These are phyloP conservation scores for Furcasterigmium furcatum DNA, from an alignment of 2,329 filamentous ascomycete genomes.

Conservation along the genomic window DNA sequence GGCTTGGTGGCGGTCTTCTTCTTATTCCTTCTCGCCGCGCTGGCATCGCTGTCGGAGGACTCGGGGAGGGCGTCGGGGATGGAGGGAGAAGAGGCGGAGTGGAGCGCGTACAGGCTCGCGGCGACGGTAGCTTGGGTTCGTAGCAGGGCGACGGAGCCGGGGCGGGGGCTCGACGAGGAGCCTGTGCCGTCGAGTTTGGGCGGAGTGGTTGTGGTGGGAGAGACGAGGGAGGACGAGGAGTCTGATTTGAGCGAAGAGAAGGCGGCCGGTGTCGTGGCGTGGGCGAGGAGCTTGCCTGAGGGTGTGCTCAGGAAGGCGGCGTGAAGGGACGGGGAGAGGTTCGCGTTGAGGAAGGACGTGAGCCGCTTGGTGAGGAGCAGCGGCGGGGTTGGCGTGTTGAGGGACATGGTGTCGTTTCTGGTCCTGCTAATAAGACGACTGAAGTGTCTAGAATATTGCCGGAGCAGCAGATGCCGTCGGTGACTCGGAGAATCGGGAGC, in stretches of 20 bases:
- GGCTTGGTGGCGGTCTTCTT: conserved; percentile 20
- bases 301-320: conserved; percentile 58
- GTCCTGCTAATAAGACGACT: too few relatives aligned
- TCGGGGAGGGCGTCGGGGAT: conserved; percentile 37
- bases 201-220: background rate
- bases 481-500: too few relatives aligned
- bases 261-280: conserved; percentile 45
- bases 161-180: background rate
- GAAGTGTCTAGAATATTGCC: too few relatives aligned
- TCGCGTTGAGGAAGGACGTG: conserved; percentile 56
- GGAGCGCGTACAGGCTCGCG: conserved; percentile 57
- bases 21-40: conserved; percentile 12
- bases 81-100: conserved; percentile 40
- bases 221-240: background rate
- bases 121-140: conserved; percentile 64
- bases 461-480: too few relatives aligned
- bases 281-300: conserved; percentile 61
- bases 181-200: background rate
- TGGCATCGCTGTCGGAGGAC: conserved; percentile 19
- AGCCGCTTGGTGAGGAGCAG: conserved; percentile 65
- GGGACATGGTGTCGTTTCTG: conserved; percentile 31
- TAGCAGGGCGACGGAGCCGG: conserved; percentile 47
- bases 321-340: conserved; percentile 54
- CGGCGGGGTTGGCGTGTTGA: conserved; percentile 43
- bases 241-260: background rate